Evolutionary conservation across 148 eudicot genomes (phyloP).

Genomic region (Rhododendron mucronatum): DNA sequence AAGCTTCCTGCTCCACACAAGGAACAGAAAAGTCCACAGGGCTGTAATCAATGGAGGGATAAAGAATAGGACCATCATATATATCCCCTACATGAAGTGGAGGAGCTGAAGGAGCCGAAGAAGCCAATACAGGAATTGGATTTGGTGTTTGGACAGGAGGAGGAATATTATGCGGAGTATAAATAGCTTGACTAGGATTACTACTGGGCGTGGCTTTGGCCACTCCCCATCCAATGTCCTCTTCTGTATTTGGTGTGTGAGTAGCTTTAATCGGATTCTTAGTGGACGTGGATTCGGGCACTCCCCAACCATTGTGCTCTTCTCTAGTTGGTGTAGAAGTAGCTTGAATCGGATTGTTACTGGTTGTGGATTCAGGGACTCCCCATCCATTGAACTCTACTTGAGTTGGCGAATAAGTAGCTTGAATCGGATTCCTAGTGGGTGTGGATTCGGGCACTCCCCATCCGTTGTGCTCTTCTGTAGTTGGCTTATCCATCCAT

Average conservation of each 20-base stretch:
- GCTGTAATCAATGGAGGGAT: slow-evolving; percentile 41
- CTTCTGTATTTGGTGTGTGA: neutral
- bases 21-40: slow-evolving; percentile 36
- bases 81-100: slow-evolving; percentile 33
- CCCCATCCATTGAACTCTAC: neutral
- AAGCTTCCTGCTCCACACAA: neutral
- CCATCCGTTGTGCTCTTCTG: slow-evolving; percentile 53
- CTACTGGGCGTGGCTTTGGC: neutral
- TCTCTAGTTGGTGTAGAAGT: slow-evolving; percentile 21
- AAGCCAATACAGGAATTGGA: slow-evolving; percentile 14
- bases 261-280: neutral
- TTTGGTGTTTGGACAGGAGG: slow-evolving; percentile 1
- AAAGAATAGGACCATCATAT: slow-evolving; percentile 31
- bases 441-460: slow-evolving; percentile 22
- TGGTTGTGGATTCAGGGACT: neutral
- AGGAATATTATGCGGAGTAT: neutral
- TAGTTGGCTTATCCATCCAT: slow-evolving; percentile 33
- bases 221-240: neutral
- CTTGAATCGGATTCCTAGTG: neutral
- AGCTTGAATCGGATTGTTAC: neutral
- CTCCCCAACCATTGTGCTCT: slow-evolving; percentile 53
- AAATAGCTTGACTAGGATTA: neutral
- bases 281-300: slow-evolving; percentile 14
- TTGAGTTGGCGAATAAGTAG: slow-evolving; percentile 5
- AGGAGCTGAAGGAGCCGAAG: slow-evolving; percentile 52